These are phyloP conservation scores for Sporisorium reilianum DNA, from an alignment of 1,284 basidiomycete species.

Conservation along the genomic window DNA sequence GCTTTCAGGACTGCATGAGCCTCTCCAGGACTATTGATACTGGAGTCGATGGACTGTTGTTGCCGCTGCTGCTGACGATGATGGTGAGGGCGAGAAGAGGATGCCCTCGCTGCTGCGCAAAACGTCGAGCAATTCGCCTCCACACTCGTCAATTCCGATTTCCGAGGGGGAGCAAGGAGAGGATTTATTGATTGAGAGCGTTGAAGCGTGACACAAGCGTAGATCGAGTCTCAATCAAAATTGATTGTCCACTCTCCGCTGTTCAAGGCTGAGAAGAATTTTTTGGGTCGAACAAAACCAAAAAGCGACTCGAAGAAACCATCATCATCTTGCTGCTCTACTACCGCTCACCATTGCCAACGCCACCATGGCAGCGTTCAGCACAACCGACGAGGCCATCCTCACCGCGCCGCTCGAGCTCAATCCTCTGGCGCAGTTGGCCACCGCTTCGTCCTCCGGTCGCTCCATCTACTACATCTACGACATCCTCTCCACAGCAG, in stretches of 20 bases:
- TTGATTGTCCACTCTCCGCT: background rate
- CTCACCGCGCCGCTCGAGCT: constrained; percentile 58
- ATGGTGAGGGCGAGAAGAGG: background rate
- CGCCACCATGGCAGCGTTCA: constrained; percentile 50
- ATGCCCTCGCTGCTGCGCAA: constrained; percentile 17
- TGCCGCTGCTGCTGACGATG: background rate
- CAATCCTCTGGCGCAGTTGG: constrained; percentile 50
- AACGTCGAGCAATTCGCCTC: constrained; percentile 15
- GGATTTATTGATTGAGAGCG: constrained; percentile 18
- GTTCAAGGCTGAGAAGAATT: constrained; percentile 13
- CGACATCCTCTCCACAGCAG: constrained; percentile 55
- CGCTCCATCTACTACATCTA: constrained; percentile 56
- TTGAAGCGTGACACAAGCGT: background rate
- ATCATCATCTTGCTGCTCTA: background rate
- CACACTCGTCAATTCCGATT: constrained; percentile 24
- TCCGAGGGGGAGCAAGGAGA: background rate
- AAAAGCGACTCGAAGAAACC: background rate
- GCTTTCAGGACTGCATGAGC: constrained; percentile 10
- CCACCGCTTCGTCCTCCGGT: constrained; percentile 55
- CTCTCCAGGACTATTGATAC: background rate
- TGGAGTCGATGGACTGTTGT: background rate
- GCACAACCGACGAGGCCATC: constrained; percentile 63
- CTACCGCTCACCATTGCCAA: background rate
- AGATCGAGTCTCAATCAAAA: constrained; percentile 8
- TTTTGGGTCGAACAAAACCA: constrained; percentile 11